Conservation (phyloP, 257 asterid genomes). For the Solanum phureja region DNA sequence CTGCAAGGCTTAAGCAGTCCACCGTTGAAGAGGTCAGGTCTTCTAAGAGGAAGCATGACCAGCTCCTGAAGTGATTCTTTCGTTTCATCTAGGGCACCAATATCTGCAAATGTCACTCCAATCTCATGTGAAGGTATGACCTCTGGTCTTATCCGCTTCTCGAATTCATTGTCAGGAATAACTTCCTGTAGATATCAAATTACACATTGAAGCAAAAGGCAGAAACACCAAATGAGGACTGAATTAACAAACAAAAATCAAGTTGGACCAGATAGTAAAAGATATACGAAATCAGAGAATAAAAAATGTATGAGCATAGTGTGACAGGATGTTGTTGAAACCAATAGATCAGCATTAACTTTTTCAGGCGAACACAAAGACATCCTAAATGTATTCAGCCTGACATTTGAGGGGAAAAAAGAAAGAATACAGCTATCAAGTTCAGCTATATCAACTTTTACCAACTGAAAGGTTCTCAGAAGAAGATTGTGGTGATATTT, state of each 20-base stretch:
- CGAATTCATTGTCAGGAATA: slow-evolving; percentile 90
- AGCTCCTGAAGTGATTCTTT: slow-evolving; percentile 97
- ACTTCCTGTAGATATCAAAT: slow-evolving; percentile 46
- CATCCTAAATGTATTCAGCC: neutral
- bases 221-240: neutral
- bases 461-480: neutral
- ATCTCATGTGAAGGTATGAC: slow-evolving; percentile 88
- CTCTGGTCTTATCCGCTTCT: slow-evolving; percentile 91
- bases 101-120: slow-evolving; percentile 81
- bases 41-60: slow-evolving; percentile 96
- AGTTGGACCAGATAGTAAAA: neutral
- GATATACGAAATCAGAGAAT: neutral
- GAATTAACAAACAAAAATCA: neutral
- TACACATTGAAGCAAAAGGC: neutral
- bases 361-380: neutral
- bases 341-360: neutral
- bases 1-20: slow-evolving; percentile 98
- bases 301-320: neutral
- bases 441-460: neutral
- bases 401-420: neutral
- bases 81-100: slow-evolving; percentile 78
- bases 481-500: neutral
- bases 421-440: neutral
- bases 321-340: neutral
- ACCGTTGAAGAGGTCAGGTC: slow-evolving; percentile 93